A percentile compares a stretch with the other conserved stretches of the same genome.
Evolutionary conservation across 352 stramenopile species (phyloP).

Genomic region (Phytophthora sojae): DNA sequence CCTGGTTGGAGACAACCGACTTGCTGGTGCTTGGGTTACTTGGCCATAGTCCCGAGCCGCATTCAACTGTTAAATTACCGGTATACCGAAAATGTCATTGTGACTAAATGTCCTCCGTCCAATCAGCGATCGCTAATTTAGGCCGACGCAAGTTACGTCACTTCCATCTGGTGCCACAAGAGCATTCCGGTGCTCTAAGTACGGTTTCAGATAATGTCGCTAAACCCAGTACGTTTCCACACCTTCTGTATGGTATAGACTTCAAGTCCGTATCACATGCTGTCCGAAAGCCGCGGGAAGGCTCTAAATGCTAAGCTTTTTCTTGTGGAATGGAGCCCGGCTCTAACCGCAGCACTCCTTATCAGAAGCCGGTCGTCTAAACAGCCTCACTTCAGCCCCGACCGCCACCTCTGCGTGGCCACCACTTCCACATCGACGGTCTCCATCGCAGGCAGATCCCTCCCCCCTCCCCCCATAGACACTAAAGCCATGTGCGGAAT

Average conservation of each 20-base stretch:
- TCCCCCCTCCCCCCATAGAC: background rate
- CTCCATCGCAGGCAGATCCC: background rate
- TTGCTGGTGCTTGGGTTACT: background rate
- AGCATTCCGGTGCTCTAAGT: background rate
- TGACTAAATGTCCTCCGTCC: background rate
- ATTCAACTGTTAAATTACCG: background rate
- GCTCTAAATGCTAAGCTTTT: background rate
- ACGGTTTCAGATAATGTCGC: too few species aligned
- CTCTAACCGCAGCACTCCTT: background rate
- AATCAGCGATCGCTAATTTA: background rate
- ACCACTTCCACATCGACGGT: conserved; percentile 27
- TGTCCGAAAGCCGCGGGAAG: background rate
- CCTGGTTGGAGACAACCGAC: background rate
- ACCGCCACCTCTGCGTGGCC: background rate
- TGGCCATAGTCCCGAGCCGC: too few species aligned
- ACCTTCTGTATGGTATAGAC: too few species aligned
- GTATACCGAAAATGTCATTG: background rate
- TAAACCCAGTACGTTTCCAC: too few species aligned
- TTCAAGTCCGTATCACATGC: background rate
- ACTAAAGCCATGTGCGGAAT: conserved; percentile 95
- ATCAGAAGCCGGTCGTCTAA: conserved; percentile 20
- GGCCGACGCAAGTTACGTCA: background rate
- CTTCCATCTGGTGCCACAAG: background rate
- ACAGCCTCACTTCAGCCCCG: background rate
- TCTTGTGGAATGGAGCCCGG: conserved; percentile 44